Base-by-base conservation (phyloP, 2,329 filamentous ascomycete species). In the Nemania sp. region DNA sequence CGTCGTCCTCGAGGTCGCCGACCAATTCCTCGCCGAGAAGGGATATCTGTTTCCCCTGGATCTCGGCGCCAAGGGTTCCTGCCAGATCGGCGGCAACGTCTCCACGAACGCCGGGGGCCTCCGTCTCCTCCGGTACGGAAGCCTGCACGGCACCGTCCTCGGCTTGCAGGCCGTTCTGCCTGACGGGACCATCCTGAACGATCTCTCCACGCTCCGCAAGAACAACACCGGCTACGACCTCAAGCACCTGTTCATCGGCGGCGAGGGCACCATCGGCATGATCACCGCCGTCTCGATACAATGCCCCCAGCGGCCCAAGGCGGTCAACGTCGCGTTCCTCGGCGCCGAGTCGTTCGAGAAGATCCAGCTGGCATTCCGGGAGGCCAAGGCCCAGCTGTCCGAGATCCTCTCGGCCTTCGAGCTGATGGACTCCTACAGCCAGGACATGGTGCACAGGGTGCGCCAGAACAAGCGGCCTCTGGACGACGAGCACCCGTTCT, bases 321-420 rank as follows among this genome's bases (percentile, higher is more conserved):
- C 95, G 1, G 86, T 96, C 68, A 98, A 99, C 68, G 95, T 99
- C 9, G 95, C 95, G 21, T 95, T 96, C 76, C 92, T 99, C 67
- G 94, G 92, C 32, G 81, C 98, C 25, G 87, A 94, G 69, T 96
- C 90, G 42, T 99, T 90, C 75, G 92, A 97, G 49, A 89, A 97
- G 74, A 91, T 92, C 12, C 91, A 95, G 72, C 79, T 84, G 68
- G 92, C 94, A 1, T 99, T 95, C 82, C 84, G 86, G 47, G 91
- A 94, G 75, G 94, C 95, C 55, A 98, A 97, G 81, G 82, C 83
- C 40, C 91, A 97, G 74, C 86, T 99, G 0, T 92, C 90, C 0
- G 95, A 99, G 78, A 98, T 99, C 69, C 83, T 99, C 4, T 98
- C 94, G 2, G 95, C 95, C 0, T 99, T 99, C 73, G 95, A 99